Evolutionary conservation across 495 filamentous ascomycete genomes (phyloP), one percentile per base, ranked within the genome.

Genomic region (Saxophila tyrrhenica): DNA sequence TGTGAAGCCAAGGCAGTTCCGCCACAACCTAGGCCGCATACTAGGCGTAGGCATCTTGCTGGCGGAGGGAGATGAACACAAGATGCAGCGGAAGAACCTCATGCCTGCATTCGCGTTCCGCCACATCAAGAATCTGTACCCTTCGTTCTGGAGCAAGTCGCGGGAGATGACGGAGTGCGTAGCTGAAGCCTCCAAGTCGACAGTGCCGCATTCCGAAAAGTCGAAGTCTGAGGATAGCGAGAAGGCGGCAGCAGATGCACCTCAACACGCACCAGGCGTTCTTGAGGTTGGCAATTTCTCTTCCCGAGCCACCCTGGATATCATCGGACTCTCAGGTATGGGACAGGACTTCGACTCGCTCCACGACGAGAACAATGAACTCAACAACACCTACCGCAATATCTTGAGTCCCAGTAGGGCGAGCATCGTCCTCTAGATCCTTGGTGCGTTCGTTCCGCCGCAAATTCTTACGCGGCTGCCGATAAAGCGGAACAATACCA

Each of bases 1-100:
- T 60, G 59, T 78, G 42, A 95, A 95, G 64, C 89, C 90, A 0
- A 25, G 43, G 0, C 61, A 74, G 2, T 48, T 90, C 21, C 72
- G 78, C 2, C 61, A 65, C 15, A 73, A 70, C 3, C 59, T 97
- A 24, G 77, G 78, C 19, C 76, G 77, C 3, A 65, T 94, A 3
- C 67, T 91, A 7, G 91, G 91, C 0, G 65, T 85, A 43, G 89
- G 91, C 0, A 58, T 97, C 0, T 69, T 95, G 11, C 72, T 95
- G 5, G 84, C 87, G 1, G 90, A 96, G 67, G 89, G 89, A 20
- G 84, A 89, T 13, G 86, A 87, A 55, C 89, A 95, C 64, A 88
- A 83, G 72, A 72, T 74, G 44, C 89, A 94, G 73, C 75, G 90
- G 13, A 87, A 82, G 61, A 81, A 83, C 48, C 73, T 95, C 1